Conservation (phyloP, 1,139 yeast species). For the Diutina neorugosa region DNA sequence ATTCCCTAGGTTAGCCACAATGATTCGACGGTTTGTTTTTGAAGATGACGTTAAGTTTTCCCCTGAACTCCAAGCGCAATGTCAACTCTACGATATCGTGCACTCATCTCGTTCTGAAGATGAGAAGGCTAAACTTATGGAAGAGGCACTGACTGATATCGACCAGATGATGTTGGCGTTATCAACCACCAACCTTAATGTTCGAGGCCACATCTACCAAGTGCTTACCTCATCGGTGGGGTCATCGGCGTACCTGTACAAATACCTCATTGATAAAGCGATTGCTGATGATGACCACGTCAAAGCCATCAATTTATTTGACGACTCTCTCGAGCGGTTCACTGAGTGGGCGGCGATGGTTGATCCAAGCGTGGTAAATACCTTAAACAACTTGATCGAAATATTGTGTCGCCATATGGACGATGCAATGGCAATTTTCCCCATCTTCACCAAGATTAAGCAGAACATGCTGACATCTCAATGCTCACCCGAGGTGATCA, state of each 20-base stretch:
- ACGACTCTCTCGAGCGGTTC: conserved; percentile 16
- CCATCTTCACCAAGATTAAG: conserved; percentile 23
- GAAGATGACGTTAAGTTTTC: conserved; percentile 16
- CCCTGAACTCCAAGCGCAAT: conserved; percentile 13
- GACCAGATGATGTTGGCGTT: background rate
- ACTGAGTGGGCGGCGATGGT: conserved; percentile 19
- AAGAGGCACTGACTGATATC: background rate
- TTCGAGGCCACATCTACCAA: background rate
- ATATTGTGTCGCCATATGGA: conserved; percentile 12
- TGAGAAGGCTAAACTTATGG: conserved; percentile 5
- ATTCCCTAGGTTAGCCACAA: conserved; percentile 6
- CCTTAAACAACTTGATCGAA: conserved; percentile 24
- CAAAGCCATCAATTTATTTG: conserved; percentile 20
- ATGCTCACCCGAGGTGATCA: conserved; percentile 30
- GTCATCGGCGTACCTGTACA: conserved; percentile 16
- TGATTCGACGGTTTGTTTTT: conserved; percentile 11
- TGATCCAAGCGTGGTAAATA: conserved; percentile 19
- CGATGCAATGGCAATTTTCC: conserved; percentile 18
- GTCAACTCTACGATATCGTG: conserved; percentile 6
- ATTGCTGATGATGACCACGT: conserved; percentile 12
- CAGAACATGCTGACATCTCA: conserved; percentile 24
- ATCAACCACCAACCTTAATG: background rate
- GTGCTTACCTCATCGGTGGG: conserved; percentile 7
- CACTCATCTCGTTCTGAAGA: conserved; percentile 5
- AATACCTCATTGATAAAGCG: conserved; percentile 20